Conservation (phyloP, 139 green algal species). For the Zygnema circumcarinatum region DNA sequence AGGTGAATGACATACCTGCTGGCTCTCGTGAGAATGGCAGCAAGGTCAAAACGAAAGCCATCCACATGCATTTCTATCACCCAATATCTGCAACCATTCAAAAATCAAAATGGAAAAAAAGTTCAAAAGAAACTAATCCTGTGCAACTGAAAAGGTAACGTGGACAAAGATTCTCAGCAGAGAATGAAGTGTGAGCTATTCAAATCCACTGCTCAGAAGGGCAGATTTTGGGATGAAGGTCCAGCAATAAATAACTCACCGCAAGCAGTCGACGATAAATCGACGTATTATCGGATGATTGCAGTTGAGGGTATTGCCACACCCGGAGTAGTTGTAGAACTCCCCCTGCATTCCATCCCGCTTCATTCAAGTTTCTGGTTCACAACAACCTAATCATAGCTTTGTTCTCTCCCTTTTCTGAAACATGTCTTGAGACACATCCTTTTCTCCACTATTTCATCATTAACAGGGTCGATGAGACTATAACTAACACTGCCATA, state of each 20-base stretch:
- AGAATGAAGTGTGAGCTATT: too few relatives aligned
- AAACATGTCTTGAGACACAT: neutral
- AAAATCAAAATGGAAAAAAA: too few relatives aligned
- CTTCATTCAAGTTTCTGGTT: too few relatives aligned
- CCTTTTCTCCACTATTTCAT: neutral
- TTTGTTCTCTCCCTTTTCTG: neutral
- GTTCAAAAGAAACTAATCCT: neutral
- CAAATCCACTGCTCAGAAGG: neutral
- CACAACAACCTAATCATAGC: neutral
- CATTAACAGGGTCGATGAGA: too few relatives aligned
- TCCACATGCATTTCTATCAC: slow-evolving; percentile 82
- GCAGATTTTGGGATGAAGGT: too few relatives aligned
- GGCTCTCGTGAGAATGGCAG: slow-evolving; percentile 89
- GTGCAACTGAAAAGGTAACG: neutral
- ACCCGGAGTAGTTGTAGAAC: slow-evolving; percentile 99
- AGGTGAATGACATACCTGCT: slow-evolving; percentile 49
- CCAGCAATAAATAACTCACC: slow-evolving; percentile 29
- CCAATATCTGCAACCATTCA: slow-evolving; percentile 77
- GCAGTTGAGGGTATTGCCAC: slow-evolving; percentile 99
- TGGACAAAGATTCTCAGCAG: too few relatives aligned
- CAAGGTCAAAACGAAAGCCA: slow-evolving; percentile 92
- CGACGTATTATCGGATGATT: slow-evolving; percentile 91
- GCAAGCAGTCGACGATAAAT: slow-evolving; percentile 96
- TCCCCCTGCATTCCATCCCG: slow-evolving; percentile 61
- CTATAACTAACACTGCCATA: too few relatives aligned